Percentiles rank a stretch among this genome's conserved stretches.
Conservation (phyloP, 1,139 yeast genomes). For the Scheffersomyces illinoinensis region DNA sequence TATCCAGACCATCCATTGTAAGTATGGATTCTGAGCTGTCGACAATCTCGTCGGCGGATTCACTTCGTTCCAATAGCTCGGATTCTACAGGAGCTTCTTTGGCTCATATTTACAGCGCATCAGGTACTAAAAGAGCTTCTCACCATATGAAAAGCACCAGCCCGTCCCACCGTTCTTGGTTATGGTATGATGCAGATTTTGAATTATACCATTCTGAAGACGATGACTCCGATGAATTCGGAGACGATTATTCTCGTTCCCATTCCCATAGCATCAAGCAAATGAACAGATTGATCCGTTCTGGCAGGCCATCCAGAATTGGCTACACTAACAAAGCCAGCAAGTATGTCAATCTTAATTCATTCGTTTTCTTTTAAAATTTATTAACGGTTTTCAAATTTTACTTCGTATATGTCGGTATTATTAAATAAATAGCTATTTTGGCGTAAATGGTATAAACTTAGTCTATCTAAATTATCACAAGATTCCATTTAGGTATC, state of each 20-base stretch:
- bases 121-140: background rate
- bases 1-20: slow-evolving; percentile 12
- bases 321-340: slow-evolving; percentile 30
- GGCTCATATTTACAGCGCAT: background rate
- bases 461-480: background rate
- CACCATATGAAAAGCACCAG: background rate
- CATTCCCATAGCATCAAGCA: slow-evolving; percentile 27
- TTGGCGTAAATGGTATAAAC: background rate
- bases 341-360: slow-evolving; percentile 29
- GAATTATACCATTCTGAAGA: slow-evolving; percentile 30
- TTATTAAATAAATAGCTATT: background rate
- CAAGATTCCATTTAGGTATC: background rate
- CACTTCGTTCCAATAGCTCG: slow-evolving; percentile 13
- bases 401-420: background rate
- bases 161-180: slow-evolving; percentile 29
- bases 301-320: slow-evolving; percentile 20
- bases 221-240: slow-evolving; percentile 13
- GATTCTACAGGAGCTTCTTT: slow-evolving; percentile 10
- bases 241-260: slow-evolving; percentile 5
- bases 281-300: slow-evolving; percentile 23
- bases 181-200: slow-evolving; percentile 38
- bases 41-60: slow-evolving; percentile 8
- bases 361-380: slow-evolving; percentile 23
- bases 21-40: slow-evolving; percentile 13
- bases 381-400: background rate